Evolutionary conservation across 1,284 basidiomycete genomes (phyloP).

Genomic region (Neolentinus lepideus): DNA sequence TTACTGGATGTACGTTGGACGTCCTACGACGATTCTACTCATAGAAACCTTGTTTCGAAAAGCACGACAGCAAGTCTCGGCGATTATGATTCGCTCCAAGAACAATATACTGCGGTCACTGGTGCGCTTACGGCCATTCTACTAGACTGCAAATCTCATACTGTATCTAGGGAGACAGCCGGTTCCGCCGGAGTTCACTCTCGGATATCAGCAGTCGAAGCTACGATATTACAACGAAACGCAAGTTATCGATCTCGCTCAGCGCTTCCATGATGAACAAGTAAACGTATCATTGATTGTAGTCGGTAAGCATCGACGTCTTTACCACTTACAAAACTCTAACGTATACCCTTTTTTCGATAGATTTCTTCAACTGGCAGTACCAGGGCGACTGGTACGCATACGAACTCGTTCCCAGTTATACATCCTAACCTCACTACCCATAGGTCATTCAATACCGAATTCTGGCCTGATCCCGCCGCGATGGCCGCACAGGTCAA

Average conservation of each 20-base stretch:
- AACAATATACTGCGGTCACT: slow-evolving; percentile 32
- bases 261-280: slow-evolving; percentile 30
- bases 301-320: slow-evolving; percentile 19
- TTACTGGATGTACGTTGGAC: slow-evolving; percentile 28
- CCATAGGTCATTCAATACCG: slow-evolving; percentile 29
- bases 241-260: slow-evolving; percentile 29
- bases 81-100: slow-evolving; percentile 31
- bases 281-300: slow-evolving; percentile 33
- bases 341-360: background rate
- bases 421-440: background rate
- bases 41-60: background rate
- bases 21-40: background rate
- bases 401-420: background rate
- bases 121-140: no score
- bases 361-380: slow-evolving; percentile 36
- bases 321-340: background rate
- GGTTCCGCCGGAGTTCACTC: slow-evolving; percentile 29
- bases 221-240: slow-evolving; percentile 34
- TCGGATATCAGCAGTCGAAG: slow-evolving; percentile 35
- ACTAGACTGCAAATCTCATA: no score
- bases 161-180: slow-evolving; percentile 33
- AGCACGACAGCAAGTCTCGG: slow-evolving; percentile 30
- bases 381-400: slow-evolving; percentile 33
- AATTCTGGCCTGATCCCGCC: slow-evolving; percentile 30
- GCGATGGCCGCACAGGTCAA: slow-evolving; percentile 30